These are phyloP conservation scores for Rubia occidens DNA, from an alignment of 305 asterid genomes.

Conservation along the genomic window DNA sequence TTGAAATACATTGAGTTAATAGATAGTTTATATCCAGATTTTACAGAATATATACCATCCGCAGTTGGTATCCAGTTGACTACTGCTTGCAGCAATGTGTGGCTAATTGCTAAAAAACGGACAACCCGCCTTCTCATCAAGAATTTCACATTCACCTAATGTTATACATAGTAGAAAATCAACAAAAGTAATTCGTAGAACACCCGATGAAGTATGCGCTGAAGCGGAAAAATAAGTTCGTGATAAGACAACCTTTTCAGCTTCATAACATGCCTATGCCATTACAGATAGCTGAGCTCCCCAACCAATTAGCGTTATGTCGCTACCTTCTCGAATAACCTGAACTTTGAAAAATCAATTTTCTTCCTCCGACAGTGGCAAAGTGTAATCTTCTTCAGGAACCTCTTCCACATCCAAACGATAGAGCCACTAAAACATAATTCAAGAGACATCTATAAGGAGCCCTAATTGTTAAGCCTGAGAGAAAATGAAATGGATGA, in stretches of 20 bases:
- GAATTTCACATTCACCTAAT: too few species aligned
- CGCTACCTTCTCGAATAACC: conserved; percentile 89
- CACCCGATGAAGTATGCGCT: not conserved
- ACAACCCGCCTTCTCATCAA: too few species aligned
- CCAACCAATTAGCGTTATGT: conserved; percentile 95
- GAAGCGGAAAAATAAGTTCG: not conserved
- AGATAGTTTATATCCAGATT: too few species aligned
- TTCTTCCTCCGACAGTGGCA: conserved; percentile 82
- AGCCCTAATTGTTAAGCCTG: conserved; percentile 88
- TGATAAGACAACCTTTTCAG: conserved; percentile 55
- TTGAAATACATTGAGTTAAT: too few species aligned
- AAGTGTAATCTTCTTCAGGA: conserved; percentile 74
- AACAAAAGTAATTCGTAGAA: not conserved
- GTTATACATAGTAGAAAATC: conserved; percentile 2
- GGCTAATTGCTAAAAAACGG: too few species aligned
- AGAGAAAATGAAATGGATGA: conserved; percentile 6
- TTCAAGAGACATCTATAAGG: conserved; percentile 96
- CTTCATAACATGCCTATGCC: conserved; percentile 81
- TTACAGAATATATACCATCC: too few species aligned
- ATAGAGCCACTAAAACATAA: conserved; percentile 67
- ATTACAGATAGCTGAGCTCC: conserved; percentile 83
- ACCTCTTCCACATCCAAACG: conserved; percentile 94
- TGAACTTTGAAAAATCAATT: conserved; percentile 24
- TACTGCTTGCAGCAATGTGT: too few species aligned
- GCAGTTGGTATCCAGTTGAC: too few species aligned